Evolutionary conservation across 1,139 yeast species (phyloP), one percentile per base, ranked within the genome.

Genomic region (Pneumocystis murina): DNA sequence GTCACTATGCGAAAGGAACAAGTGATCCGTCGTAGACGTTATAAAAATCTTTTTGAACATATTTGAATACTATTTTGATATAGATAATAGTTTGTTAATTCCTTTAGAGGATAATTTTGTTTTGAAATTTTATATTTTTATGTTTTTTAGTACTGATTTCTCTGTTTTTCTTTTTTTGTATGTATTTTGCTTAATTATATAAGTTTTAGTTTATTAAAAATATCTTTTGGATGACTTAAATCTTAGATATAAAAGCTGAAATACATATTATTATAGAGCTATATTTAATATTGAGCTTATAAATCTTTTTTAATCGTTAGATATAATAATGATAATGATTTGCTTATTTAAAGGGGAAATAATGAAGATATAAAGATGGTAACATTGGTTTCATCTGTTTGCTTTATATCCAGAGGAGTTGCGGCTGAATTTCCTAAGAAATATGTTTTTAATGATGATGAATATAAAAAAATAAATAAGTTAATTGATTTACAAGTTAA

Each of bases 321-420:
- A 33, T 33, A 33, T 33, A 33, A 33, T 33, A 33, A 33, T 33
- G 35, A 7, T 33, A 5, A 7, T 7, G 8, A 7, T 6, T 33
- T 33, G 8, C 8, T 33, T 33, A 48, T 24, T 91, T 41, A 17
- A 24, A 24, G 55, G 28, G 8, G 24, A n/a, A 35, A 43, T 33
- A 59, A n/a, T 16, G 28, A 6, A 17, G 6, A 17, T 57, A 17
- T n/a, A 38, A 17, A 41, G 38, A 33, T 41, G 36, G 54, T 38
- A 58, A 68, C 61, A 59, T 90, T 94, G 96, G 85, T 92, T 69
- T 90, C 98, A 62, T 86, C 97, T 40, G 85, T 94, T 62, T 78
- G 86, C 62, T 92, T 98, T 97, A 96, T 92, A 41, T 97, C 97
- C 62, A 82, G 96, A 71, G 99, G 99, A 12, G 87, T 81, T 74